These are phyloP conservation scores for Plasmodium cynomolgi DNA, from an alignment of 169 alveolate species.

Conservation along the genomic window DNA sequence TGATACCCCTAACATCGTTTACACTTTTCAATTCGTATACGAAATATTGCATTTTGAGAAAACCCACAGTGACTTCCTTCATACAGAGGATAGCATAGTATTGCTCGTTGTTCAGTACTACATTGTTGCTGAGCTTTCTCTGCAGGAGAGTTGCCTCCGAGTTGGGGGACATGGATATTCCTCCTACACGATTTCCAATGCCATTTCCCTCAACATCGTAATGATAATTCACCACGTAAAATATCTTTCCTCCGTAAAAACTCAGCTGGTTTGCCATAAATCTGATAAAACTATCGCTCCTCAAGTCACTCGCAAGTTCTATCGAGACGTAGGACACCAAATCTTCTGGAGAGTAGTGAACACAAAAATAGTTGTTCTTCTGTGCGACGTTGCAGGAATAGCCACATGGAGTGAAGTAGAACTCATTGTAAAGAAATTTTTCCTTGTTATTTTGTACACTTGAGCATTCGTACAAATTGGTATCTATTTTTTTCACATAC, in stretches of 20 bases:
- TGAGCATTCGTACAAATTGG: constrained; percentile 36
- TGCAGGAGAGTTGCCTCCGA: not conserved
- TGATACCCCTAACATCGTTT: not conserved
- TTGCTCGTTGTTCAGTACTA: constrained; percentile 11
- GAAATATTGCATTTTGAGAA: constrained; percentile 42
- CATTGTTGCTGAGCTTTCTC: not conserved
- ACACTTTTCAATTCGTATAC: constrained; percentile 31
- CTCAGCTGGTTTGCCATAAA: constrained; percentile 60
- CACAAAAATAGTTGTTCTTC: constrained; percentile 61
- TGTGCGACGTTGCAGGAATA: constrained; percentile 52
- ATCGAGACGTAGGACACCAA: constrained; percentile 59
- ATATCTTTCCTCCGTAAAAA: constrained; percentile 29
- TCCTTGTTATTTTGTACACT: constrained; percentile 16
- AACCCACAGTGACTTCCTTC: constrained; percentile 19
- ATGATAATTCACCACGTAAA: constrained; percentile 32
- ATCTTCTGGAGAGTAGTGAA: constrained; percentile 70
- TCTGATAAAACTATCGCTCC: not conserved
- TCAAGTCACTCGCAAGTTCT: constrained; percentile 17
- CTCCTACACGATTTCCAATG: not conserved
- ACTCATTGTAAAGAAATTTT: constrained; percentile 38
- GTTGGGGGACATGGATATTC: not conserved
- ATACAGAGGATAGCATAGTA: constrained; percentile 1
- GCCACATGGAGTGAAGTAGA: constrained; percentile 57
- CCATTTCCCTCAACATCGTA: not conserved
- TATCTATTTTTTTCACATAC: constrained; percentile 7